These are phyloP conservation scores for Brassica hybrid DNA, from an alignment of 441 rosid genomes.

Conservation along the genomic window DNA sequence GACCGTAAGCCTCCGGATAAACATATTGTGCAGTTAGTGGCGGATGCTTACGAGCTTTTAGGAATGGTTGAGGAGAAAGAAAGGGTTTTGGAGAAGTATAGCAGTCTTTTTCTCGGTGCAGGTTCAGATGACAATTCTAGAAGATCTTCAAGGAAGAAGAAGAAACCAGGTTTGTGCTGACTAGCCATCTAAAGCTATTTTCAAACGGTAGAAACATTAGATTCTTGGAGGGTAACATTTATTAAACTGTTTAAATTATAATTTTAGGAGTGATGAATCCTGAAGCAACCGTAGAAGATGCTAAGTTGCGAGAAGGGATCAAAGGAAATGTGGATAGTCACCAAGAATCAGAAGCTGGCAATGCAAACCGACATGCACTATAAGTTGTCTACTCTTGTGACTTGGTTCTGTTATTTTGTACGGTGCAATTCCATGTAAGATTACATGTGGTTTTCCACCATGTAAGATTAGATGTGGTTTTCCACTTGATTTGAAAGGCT, in stretches of 20 bases:
- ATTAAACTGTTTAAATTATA: neutral
- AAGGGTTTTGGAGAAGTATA: slow-evolving; percentile 64
- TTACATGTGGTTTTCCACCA: neutral
- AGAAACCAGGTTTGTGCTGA: slow-evolving; percentile 48
- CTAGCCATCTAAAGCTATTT: slow-evolving; percentile 7
- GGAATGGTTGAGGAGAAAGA: slow-evolving; percentile 76
- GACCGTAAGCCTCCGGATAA: slow-evolving; percentile 82
- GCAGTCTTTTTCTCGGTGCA: slow-evolving; percentile 48
- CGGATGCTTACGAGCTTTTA: slow-evolving; percentile 78
- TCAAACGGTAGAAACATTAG: neutral
- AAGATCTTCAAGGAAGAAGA: slow-evolving; percentile 50
- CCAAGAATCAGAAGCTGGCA: slow-evolving; percentile 20
- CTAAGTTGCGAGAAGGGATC: neutral
- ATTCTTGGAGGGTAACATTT: slow-evolving; percentile 13
- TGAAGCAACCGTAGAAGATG: slow-evolving; percentile 16
- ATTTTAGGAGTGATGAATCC: slow-evolving; percentile 22
- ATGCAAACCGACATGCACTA: slow-evolving; percentile 9
- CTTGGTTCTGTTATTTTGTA: neutral
- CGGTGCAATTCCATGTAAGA: neutral
- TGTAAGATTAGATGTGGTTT: neutral
- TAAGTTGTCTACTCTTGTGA: neutral
- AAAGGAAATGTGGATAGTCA: slow-evolving; percentile 19
- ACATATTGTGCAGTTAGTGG: slow-evolving; percentile 74
- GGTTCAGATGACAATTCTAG: slow-evolving; percentile 41
- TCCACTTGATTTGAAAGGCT: neutral